Percentiles rank a stretch among this genome's conserved stretches.
These are phyloP conservation scores for Raphidocelis subcapitata DNA, from an alignment of 139 green algal species.

Conservation along the genomic window DNA sequence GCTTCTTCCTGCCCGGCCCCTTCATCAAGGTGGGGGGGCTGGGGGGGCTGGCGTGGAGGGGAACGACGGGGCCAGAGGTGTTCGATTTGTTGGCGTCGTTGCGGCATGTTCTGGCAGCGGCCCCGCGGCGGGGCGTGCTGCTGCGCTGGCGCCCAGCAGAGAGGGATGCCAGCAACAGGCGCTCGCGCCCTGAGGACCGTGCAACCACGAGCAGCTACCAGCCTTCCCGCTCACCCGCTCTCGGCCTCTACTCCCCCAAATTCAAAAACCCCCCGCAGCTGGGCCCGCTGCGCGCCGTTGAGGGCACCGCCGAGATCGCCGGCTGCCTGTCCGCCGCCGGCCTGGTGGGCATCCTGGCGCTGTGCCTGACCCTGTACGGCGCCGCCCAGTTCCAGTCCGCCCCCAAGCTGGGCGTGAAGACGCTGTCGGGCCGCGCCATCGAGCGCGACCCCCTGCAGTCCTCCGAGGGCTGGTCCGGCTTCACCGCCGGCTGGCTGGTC, in stretches of 20 bases:
- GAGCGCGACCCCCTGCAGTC: slow-evolving; percentile 77
- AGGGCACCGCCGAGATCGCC: slow-evolving; percentile 77
- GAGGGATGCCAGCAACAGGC: no score
- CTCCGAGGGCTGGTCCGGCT: slow-evolving; percentile 83
- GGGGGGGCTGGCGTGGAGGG: no score
- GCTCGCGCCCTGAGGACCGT: no score
- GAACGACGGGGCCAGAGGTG: no score
- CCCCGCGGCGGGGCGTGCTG: no score
- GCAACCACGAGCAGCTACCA: no score
- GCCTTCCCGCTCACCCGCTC: no score
- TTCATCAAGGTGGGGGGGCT: slow-evolving; percentile 88
- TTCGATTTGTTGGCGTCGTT: no score
- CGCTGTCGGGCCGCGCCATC: slow-evolving; percentile 83
- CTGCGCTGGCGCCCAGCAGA: no score
- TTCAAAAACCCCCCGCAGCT: slow-evolving; percentile 46
- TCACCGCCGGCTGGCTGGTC: slow-evolving; percentile 88
- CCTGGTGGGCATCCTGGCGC: slow-evolving; percentile 91
- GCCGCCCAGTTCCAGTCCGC: slow-evolving; percentile 84
- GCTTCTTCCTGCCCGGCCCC: slow-evolving; percentile 91
- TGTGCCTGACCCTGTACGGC: slow-evolving; percentile 92
- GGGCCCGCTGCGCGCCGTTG: slow-evolving; percentile 83
- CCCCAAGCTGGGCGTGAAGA: slow-evolving; percentile 84
- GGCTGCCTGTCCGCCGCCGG: slow-evolving; percentile 86
- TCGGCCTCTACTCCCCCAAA: no score
- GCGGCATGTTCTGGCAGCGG: no score